Evolutionary conservation across 192 early-diverging fungal species (phyloP).

Genomic region (Radiomyces spectabilis): DNA sequence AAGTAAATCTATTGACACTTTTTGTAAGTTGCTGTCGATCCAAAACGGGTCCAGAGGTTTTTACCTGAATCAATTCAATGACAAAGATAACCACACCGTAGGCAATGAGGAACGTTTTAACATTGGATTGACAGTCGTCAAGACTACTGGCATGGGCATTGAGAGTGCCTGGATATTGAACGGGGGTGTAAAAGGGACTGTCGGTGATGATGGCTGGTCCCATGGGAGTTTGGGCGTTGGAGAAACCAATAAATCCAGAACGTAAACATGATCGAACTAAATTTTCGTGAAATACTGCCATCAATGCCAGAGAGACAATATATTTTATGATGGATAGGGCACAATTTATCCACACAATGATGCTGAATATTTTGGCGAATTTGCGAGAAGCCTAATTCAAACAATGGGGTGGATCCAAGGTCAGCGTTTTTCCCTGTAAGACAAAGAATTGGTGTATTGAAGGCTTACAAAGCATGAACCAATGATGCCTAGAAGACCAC

Average conservation of each 20-base stretch:
- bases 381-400: conserved; percentile 14
- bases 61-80: conserved; percentile 27
- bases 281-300: conserved; percentile 8
- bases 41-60: background rate
- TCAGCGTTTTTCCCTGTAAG: background rate
- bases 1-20: conserved; percentile 22
- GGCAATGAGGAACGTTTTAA: conserved; percentile 8
- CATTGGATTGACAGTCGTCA: conserved; percentile 4
- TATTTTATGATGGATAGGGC: conserved; percentile 22
- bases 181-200: conserved; percentile 21
- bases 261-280: conserved; percentile 12
- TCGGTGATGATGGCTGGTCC: conserved; percentile 1
- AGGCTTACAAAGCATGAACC: conserved; percentile 26
- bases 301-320: conserved; percentile 16
- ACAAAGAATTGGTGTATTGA: background rate
- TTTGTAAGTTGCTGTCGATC: too few relatives aligned
- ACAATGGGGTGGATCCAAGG: background rate
- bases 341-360: conserved; percentile 24
- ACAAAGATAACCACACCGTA: conserved; percentile 17
- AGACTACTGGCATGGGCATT: conserved; percentile 12
- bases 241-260: conserved; percentile 19
- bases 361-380: conserved; percentile 25
- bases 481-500: conserved; percentile 22
- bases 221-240: conserved; percentile 14
- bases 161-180: conserved; percentile 19